These are phyloP conservation scores for Plantago elongata DNA, from an alignment of 257 asterid genomes.

Conservation along the genomic window DNA sequence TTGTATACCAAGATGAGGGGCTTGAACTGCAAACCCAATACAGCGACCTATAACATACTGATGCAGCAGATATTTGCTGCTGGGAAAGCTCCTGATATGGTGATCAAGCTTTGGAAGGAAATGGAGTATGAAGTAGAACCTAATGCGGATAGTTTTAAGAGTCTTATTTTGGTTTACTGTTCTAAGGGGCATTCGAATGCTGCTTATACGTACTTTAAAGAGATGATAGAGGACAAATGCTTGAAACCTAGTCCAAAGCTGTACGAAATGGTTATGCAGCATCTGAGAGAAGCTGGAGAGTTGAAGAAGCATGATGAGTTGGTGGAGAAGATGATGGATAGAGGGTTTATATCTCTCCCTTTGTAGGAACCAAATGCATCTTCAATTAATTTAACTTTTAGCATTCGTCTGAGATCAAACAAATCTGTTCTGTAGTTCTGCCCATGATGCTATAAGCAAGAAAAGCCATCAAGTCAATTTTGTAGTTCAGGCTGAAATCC, in stretches of 20 bases:
- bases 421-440: neutral
- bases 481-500: neutral
- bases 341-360: constrained; percentile 60
- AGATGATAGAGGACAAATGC: constrained; percentile 82
- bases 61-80: constrained; percentile 90
- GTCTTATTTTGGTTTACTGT: constrained; percentile 63
- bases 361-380: constrained; percentile 15
- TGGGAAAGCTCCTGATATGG: constrained; percentile 77
- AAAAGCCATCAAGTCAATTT: neutral
- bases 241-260: constrained; percentile 53
- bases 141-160: constrained; percentile 65
- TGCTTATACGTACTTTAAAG: constrained; percentile 59
- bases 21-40: constrained; percentile 50
- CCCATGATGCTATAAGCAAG: constrained; percentile 9
- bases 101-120: constrained; percentile 76
- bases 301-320: constrained; percentile 85
- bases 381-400: neutral
- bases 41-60: constrained; percentile 67
- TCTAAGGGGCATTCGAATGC: constrained; percentile 91
- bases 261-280: constrained; percentile 69
- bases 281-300: constrained; percentile 77
- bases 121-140: constrained; percentile 80
- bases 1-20: constrained; percentile 71
- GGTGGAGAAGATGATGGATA: constrained; percentile 66
- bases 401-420: neutral